These are phyloP conservation scores for Carallia pectinifolia DNA, from an alignment of 345 rosid species.

Conservation along the genomic window DNA sequence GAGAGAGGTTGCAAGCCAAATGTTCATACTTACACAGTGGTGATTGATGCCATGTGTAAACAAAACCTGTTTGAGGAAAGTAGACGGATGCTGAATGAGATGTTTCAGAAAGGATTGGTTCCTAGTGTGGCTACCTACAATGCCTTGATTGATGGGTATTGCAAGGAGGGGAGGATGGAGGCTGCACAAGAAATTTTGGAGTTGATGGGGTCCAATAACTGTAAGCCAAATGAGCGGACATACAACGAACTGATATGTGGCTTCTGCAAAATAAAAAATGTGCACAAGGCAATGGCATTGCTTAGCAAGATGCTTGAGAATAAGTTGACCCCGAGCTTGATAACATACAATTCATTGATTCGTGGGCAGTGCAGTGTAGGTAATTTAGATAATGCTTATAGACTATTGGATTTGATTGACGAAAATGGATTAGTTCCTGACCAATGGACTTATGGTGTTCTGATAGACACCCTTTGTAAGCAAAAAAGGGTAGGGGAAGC, in stretches of 20 bases:
- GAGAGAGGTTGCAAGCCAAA: conserved; percentile 68
- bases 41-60: conserved; percentile 60
- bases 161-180: conserved; percentile 61
- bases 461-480: conserved; percentile 72
- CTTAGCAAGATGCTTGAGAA: conserved; percentile 54
- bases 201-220: conserved; percentile 59
- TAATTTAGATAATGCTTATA: conserved; percentile 65
- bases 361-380: conserved; percentile 74
- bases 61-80: conserved; percentile 59
- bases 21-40: conserved; percentile 72
- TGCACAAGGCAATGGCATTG: conserved; percentile 80
- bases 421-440: conserved; percentile 65
- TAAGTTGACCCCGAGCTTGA: conserved; percentile 47
- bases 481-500: conserved; percentile 71
- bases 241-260: conserved; percentile 79
- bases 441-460: conserved; percentile 62
- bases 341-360: conserved; percentile 75
- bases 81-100: conserved; percentile 46
- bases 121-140: conserved; percentile 78
- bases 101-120: conserved; percentile 57
- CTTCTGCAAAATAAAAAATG: conserved; percentile 58
- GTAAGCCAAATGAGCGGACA: conserved; percentile 69
- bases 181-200: conserved; percentile 62
- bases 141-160: conserved; percentile 78
- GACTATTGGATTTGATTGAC: conserved; percentile 62